Percentiles rank a stretch among this genome's conserved stretches.
These are phyloP conservation scores for Bimuria novae-zelandiae DNA, from an alignment of 2,329 filamentous ascomycete species.

Conservation along the genomic window DNA sequence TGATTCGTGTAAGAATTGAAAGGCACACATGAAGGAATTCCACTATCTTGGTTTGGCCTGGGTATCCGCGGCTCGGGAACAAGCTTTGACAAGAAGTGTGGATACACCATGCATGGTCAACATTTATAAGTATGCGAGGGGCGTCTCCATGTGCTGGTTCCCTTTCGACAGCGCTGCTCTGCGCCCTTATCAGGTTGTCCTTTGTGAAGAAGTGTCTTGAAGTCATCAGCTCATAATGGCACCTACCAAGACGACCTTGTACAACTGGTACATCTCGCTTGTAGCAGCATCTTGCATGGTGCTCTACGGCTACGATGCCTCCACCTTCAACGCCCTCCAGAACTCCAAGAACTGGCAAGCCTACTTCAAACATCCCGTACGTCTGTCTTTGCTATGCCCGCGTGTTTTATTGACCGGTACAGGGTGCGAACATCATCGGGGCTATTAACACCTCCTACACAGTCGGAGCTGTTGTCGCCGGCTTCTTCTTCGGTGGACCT, in stretches of 20 bases:
- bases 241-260: constrained; percentile 45
- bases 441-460: constrained; percentile 71
- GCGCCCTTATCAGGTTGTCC: neutral
- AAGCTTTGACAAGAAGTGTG: constrained; percentile 22
- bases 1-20: constrained; percentile 39
- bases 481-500: constrained; percentile 71
- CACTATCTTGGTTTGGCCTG: constrained; percentile 22
- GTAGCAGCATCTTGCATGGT: constrained; percentile 76
- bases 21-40: constrained; percentile 17
- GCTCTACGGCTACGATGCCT: constrained; percentile 75
- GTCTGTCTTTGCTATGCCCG: neutral
- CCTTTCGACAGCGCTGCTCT: constrained; percentile 8
- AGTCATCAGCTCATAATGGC: constrained; percentile 30
- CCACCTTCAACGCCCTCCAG: constrained; percentile 74
- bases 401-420: neutral
- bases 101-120: constrained; percentile 19
- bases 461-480: constrained; percentile 70
- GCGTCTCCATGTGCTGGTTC: constrained; percentile 13
- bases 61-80: constrained; percentile 29
- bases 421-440: constrained; percentile 53
- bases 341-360: constrained; percentile 68
- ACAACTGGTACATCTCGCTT: constrained; percentile 67
- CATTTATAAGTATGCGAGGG: constrained; percentile 27
- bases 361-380: constrained; percentile 61
- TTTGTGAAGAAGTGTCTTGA: neutral